A percentile compares a stretch with the other conserved stretches of the same genome.
Evolutionary conservation across 257 asterid species (phyloP).

Genomic region (Rubia yunnanensis): DNA sequence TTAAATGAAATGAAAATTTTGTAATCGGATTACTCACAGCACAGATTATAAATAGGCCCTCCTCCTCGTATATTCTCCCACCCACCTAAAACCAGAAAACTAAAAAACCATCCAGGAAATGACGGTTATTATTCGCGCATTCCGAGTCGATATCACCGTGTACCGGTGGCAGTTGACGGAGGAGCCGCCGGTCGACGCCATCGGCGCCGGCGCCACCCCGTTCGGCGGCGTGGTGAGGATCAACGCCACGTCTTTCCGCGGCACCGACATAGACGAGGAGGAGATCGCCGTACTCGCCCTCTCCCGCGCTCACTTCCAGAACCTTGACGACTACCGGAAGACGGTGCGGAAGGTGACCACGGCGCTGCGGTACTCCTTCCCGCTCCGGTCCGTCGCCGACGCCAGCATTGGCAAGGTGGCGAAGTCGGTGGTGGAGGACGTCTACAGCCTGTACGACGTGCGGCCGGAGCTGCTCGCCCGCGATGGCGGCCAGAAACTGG

Average conservation of each 20-base stretch:
- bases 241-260: neutral
- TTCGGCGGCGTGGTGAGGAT: neutral
- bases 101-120: too few relatives aligned
- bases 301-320: neutral
- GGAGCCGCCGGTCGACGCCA: neutral
- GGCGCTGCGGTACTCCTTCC: neutral
- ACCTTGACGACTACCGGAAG: neutral
- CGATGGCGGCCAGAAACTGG: neutral
- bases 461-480: neutral
- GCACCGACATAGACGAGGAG: neutral
- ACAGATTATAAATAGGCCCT: too few relatives aligned
- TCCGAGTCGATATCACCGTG: neutral
- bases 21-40: too few relatives aligned
- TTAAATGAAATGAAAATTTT: too few relatives aligned
- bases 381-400: neutral
- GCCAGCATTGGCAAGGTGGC: neutral
- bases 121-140: neutral
- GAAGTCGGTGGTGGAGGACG: neutral
- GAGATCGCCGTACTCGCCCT: neutral
- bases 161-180: neutral
- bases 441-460: neutral
- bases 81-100: too few relatives aligned
- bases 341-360: neutral
- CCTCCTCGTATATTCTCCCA: too few relatives aligned
- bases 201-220: neutral